Evolutionary conservation across 1,284 basidiomycete genomes (phyloP).

Genomic region (Macrocybe sp.): DNA sequence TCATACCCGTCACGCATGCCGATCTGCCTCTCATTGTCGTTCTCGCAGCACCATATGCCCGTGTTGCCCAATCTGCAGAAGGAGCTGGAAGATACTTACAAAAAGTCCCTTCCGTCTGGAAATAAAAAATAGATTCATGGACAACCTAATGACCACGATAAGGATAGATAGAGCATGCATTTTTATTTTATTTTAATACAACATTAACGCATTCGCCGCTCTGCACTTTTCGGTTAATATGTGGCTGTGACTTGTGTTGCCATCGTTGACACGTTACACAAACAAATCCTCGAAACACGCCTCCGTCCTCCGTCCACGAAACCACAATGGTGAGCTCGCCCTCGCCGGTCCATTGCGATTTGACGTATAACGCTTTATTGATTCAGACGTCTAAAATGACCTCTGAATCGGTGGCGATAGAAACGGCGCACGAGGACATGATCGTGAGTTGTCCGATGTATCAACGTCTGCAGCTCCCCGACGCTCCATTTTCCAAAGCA

Average conservation of each 20-base stretch:
- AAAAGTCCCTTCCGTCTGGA: constrained; percentile 42
- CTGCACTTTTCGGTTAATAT: too few species aligned
- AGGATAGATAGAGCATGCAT: too few species aligned
- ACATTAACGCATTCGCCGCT: too few species aligned
- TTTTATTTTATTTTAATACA: too few species aligned
- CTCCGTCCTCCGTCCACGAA: background rate
- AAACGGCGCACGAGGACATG: constrained; percentile 94
- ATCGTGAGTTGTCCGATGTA: constrained; percentile 56
- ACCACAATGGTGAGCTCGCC: constrained; percentile 10
- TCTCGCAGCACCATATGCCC: constrained; percentile 64
- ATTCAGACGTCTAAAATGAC: constrained; percentile 47
- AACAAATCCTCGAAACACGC: too few species aligned
- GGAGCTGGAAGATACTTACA: constrained; percentile 72
- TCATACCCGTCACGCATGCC: constrained; percentile 2
- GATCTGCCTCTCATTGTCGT: constrained; percentile 4
- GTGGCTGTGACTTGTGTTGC: too few species aligned
- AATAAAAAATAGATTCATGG: constrained; percentile 48
- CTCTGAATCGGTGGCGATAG: constrained; percentile 73
- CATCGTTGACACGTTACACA: too few species aligned
- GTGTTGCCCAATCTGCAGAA: constrained; percentile 88
- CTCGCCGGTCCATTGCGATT: background rate
- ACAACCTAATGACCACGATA: too few species aligned
- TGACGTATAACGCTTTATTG: background rate
- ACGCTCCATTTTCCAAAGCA: constrained; percentile 51
- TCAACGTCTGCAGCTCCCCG: background rate